Percentiles rank a stretch among this genome's conserved stretches.
These are phyloP conservation scores for Geranium brycei DNA, from an alignment of 345 rosid species.

Conservation along the genomic window DNA sequence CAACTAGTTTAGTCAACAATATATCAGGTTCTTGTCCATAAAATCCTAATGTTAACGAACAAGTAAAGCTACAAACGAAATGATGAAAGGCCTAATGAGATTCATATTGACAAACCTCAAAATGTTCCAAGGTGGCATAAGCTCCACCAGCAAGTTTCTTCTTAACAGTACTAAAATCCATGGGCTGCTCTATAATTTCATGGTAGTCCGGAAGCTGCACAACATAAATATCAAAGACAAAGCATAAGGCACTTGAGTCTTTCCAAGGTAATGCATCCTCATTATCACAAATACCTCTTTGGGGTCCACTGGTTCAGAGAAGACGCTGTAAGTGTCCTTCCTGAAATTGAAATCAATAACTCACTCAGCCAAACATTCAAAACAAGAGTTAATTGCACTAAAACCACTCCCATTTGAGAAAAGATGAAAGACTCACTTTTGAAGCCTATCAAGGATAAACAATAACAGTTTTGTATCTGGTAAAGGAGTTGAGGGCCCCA, in stretches of 20 bases:
- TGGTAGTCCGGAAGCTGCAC: constrained; percentile 83
- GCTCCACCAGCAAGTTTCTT: constrained; percentile 46
- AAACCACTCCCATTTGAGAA: background rate
- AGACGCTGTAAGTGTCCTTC: constrained; percentile 60
- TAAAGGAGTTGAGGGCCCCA: too few relatives aligned
- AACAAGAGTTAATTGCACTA: background rate
- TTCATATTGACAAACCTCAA: constrained; percentile 42
- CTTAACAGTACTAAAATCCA: constrained; percentile 73
- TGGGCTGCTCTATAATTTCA: constrained; percentile 63
- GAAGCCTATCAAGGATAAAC: too few relatives aligned
- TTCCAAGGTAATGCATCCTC: constrained; percentile 7
- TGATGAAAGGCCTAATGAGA: background rate
- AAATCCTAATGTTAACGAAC: too few relatives aligned
- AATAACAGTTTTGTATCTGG: too few relatives aligned
- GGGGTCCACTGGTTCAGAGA: constrained; percentile 63
- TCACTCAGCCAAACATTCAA: constrained; percentile 8
- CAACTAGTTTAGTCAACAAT: too few relatives aligned
- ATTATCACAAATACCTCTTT: constrained; percentile 33
- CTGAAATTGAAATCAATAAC: constrained; percentile 25
- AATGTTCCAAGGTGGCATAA: constrained; percentile 54
- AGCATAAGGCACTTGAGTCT: background rate
- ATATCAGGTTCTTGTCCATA: too few relatives aligned
- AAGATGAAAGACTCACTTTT: background rate
- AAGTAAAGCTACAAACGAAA: too few relatives aligned
- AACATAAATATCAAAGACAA: constrained; percentile 5